Base-by-base conservation (phyloP, 345 rosid genomes). In the Raphanus raphanistrum region DNA sequence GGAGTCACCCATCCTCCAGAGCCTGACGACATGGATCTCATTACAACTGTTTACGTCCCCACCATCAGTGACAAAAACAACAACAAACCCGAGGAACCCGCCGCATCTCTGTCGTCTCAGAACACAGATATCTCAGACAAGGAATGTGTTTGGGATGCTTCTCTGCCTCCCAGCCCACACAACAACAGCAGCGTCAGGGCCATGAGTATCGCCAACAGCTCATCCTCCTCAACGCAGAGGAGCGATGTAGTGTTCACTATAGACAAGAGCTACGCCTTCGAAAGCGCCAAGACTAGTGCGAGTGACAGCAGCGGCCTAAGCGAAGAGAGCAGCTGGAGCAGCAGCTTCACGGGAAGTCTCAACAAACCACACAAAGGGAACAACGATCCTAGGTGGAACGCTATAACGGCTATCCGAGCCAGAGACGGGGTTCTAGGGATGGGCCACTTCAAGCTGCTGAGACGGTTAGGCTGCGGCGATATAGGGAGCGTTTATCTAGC, bases 311-410 rank as follows among this genome's bases (percentile, higher is more conserved):
- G 98, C 38, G 94, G 96, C 52, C 84, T 92, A 48, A 92, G 98
- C 43, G 98, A 92, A 82, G 98, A 92, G 75, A 92, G 97, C 76
- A 95, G 89, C 78, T 92, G 99, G 99, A 95, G 99, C 81, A 32
- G 35, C 45, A 38, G 45, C 82, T 72, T 87, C 63, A 90, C 94
- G 0, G 94, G 96, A 63, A 89, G 92, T 72, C 90, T 89, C 59
- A 95, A 92, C 72, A 95, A 95, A 75, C 99, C 99, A 60, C 99
- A 95, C 76, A 95, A 92, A 81, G 99, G 99, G 63, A 95, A 95
- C 76, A 95, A 95, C 76, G 99, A 95, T 81, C 97, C 97, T 0
- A 82, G 98, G 85, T 95, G 99, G 97, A 95, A 89, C 79, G 97
- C 99, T 64, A 95, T 95, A 45, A 85, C 89, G 54, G 98, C 93